phyloP scores from a whole-genome alignment of 1,139 yeast genomes.

The Pichia sp. region DNA sequence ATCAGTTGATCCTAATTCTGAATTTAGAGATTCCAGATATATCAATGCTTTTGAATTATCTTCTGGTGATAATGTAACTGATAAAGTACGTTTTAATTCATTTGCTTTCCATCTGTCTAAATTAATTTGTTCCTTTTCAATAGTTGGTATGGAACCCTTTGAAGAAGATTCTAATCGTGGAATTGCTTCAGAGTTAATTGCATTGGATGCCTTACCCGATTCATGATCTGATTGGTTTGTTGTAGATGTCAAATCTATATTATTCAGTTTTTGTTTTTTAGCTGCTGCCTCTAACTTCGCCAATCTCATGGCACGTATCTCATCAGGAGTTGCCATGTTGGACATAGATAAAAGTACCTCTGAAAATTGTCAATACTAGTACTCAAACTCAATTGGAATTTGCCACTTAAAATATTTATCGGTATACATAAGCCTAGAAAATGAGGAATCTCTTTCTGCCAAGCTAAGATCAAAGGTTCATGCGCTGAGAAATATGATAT shows the following conservation, averaged over 20 bases:
- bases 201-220: no score
- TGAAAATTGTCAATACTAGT: not conserved
- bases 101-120: conserved; percentile 30
- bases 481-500: no score
- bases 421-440: no score
- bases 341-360: not conserved
- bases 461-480: no score
- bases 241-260: not conserved
- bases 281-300: conserved; percentile 39
- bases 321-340: conserved; percentile 27
- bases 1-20: conserved; percentile 21
- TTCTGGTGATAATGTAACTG: conserved; percentile 33
- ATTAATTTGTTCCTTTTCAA: not conserved
- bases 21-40: conserved; percentile 36
- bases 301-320: conserved; percentile 52
- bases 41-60: conserved; percentile 18
- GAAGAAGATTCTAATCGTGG: no score
- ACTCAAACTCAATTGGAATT: not conserved
- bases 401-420: not conserved
- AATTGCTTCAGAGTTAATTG: not conserved
- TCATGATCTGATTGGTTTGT: no score
- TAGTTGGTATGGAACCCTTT: not conserved
- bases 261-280: conserved; percentile 6
- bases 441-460: no score
- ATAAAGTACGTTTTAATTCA: conserved; percentile 36